These are phyloP conservation scores for Ogataea saltuana DNA, from an alignment of 805 yeast species.

Conservation along the genomic window DNA sequence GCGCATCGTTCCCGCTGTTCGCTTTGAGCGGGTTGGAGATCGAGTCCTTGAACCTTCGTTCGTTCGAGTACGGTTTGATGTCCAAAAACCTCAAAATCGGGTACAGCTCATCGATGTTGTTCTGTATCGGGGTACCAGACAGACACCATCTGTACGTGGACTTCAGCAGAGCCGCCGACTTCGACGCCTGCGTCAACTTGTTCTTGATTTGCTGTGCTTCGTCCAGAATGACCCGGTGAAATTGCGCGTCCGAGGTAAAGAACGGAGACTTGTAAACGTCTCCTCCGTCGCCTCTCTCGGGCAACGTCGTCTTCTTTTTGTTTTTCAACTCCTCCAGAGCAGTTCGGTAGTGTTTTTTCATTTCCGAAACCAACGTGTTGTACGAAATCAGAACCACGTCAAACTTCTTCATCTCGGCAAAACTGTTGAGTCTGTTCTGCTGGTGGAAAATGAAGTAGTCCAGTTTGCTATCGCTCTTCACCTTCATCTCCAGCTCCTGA, in stretches of 20 bases:
- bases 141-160: constrained; percentile 48
- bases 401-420: constrained; percentile 49
- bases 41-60: constrained; percentile 51
- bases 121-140: constrained; percentile 63
- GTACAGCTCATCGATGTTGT: constrained; percentile 52
- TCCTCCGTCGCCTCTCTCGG: constrained; percentile 38
- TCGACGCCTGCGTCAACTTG: constrained; percentile 48
- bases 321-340: constrained; percentile 36
- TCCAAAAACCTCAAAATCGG: constrained; percentile 52
- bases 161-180: constrained; percentile 43
- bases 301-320: constrained; percentile 34
- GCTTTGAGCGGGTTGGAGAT: constrained; percentile 58
- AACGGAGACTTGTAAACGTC: constrained; percentile 63
- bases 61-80: constrained; percentile 66
- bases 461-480: constrained; percentile 47
- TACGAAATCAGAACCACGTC: constrained; percentile 84
- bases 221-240: constrained; percentile 53
- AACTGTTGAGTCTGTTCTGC: constrained; percentile 43
- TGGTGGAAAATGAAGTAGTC: constrained; percentile 63
- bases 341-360: constrained; percentile 58
- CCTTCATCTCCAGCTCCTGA: constrained; percentile 66
- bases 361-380: constrained; percentile 75
- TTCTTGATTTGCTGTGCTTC: constrained; percentile 60
- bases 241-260: constrained; percentile 49
- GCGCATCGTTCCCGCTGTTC: constrained; percentile 23